These are phyloP conservation scores for Cucurbitaria berberidis DNA, from an alignment of 2,329 filamentous ascomycete genomes.

Conservation along the genomic window DNA sequence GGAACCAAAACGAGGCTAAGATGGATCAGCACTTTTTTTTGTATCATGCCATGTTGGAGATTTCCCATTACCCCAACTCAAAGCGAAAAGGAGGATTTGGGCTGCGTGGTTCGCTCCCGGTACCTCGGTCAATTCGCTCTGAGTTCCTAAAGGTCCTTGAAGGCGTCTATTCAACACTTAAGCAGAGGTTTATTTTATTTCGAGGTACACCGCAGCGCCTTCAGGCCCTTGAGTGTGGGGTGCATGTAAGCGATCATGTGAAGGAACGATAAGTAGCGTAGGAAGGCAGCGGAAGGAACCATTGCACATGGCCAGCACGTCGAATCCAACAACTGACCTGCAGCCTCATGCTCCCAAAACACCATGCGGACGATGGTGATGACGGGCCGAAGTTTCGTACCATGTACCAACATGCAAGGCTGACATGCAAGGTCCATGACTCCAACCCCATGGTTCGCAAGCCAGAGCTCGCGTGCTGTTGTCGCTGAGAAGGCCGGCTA, in stretches of 20 bases:
- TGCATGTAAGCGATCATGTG: slow-evolving; percentile 4
- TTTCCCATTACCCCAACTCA: slow-evolving; percentile 1
- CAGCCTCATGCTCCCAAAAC: neutral
- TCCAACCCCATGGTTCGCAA: slow-evolving; percentile 18
- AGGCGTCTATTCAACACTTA: neutral
- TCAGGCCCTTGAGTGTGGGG: neutral
- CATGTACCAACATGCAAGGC: slow-evolving; percentile 15
- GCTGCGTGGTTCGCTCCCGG: neutral
- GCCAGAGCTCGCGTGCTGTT: slow-evolving; percentile 14
- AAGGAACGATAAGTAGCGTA: slow-evolving; percentile 5
- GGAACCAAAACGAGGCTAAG: slow-evolving; percentile 4
- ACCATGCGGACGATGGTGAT: neutral
- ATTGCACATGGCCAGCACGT: slow-evolving; percentile 1
- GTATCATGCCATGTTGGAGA: slow-evolving; percentile 11
- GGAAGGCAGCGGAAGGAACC: slow-evolving; percentile 9
- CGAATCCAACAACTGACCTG: neutral
- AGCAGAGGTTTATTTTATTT: neutral
- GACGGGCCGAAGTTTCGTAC: slow-evolving; percentile 2
- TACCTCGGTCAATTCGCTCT: too few species aligned
- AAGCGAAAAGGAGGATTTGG: neutral
- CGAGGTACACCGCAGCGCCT: neutral
- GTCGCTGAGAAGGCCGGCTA: slow-evolving; percentile 9
- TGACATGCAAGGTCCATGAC: slow-evolving; percentile 18
- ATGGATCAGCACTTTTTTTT: slow-evolving; percentile 3
- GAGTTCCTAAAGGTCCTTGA: neutral